These are phyloP conservation scores for Protomyces lactucae-debilis DNA, from an alignment of 1,139 yeast genomes.

Conservation along the genomic window DNA sequence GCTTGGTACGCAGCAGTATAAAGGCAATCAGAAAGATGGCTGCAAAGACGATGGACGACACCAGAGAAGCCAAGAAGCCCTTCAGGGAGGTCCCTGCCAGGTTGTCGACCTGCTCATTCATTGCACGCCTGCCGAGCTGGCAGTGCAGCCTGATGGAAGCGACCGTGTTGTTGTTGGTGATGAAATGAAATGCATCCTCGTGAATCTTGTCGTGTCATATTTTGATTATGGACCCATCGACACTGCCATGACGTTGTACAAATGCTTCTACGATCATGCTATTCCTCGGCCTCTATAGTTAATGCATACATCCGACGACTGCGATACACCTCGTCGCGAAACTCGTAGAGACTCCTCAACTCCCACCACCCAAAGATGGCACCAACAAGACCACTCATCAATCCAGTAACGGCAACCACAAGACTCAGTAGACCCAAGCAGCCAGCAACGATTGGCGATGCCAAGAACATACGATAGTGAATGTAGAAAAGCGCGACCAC, in stretches of 20 bases:
- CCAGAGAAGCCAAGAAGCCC: constrained; percentile 50
- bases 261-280: background rate
- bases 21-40: constrained; percentile 56
- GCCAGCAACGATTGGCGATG: constrained; percentile 49
- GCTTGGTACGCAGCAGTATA: constrained; percentile 58
- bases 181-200: no score
- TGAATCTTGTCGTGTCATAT: no score
- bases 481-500: constrained; percentile 50
- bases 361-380: constrained; percentile 75
- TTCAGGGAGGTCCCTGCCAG: constrained; percentile 35
- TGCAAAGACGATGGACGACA: constrained; percentile 57
- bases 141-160: no score
- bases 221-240: background rate
- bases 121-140: background rate
- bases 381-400: constrained; percentile 72
- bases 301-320: background rate
- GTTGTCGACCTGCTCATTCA: background rate
- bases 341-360: constrained; percentile 66
- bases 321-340: constrained; percentile 31
- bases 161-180: no score
- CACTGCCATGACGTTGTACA: background rate
- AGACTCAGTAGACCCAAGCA: constrained; percentile 48
- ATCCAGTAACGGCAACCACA: constrained; percentile 59
- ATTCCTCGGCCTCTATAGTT: background rate
- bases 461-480: constrained; percentile 49